These are phyloP conservation scores for Penicillium crystallinum DNA, from an alignment of 495 filamentous ascomycete genomes.

Conservation along the genomic window DNA sequence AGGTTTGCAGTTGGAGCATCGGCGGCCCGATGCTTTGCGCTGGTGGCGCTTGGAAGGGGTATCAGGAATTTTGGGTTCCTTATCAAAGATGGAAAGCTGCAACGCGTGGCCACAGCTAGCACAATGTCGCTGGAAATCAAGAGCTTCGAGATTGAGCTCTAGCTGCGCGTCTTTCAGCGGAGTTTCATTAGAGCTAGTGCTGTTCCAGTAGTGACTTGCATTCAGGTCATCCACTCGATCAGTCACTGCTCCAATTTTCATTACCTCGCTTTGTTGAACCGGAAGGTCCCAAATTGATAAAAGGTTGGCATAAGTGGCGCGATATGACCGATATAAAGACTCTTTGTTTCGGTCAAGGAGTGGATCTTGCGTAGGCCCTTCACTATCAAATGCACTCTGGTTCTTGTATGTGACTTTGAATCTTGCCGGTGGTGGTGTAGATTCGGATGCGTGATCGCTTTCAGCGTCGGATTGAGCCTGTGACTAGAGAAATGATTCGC, in stretches of 20 bases:
- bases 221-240: constrained; percentile 13
- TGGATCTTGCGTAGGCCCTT: constrained; percentile 61
- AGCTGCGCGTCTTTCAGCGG: constrained; percentile 18
- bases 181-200: constrained; percentile 17
- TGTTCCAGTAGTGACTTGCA: constrained; percentile 21
- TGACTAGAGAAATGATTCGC: constrained; percentile 14
- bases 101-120: constrained; percentile 38
- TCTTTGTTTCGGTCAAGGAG: constrained; percentile 62
- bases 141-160: constrained; percentile 15
- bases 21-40: constrained; percentile 11
- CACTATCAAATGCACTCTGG: constrained; percentile 69
- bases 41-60: constrained; percentile 18
- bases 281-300: constrained; percentile 78
- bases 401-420: constrained; percentile 69
- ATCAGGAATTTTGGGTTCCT: constrained; percentile 14
- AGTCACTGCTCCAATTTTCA: constrained; percentile 58
- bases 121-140: constrained; percentile 45
- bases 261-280: constrained; percentile 67
- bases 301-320: constrained; percentile 74
- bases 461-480: constrained; percentile 44
- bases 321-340: constrained; percentile 62
- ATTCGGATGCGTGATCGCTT: constrained; percentile 31
- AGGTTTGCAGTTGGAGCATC: constrained; percentile 35
- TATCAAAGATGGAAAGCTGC: constrained; percentile 37
- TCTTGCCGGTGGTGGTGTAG: constrained; percentile 25